Evolutionary conservation across 1,284 basidiomycete species (phyloP).

Genomic region (Cutaneotrichosporon sp.): DNA sequence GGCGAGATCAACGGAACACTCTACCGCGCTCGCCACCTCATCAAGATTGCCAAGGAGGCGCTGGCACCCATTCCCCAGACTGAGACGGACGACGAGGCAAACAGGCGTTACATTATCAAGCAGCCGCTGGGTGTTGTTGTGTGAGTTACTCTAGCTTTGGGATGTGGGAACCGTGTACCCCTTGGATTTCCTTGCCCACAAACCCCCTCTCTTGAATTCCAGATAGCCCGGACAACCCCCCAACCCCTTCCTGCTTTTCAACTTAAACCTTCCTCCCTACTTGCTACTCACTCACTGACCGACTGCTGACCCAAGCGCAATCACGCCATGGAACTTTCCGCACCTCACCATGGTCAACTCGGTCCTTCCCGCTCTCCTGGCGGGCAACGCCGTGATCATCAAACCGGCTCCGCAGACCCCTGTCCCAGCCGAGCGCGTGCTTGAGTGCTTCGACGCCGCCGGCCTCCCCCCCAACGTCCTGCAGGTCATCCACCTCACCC

Average conservation of each 20-base stretch:
- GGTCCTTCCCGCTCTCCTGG: constrained; percentile 80
- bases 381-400: constrained; percentile 81
- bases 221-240: not conserved
- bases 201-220: too few species aligned
- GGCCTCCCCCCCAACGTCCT: constrained; percentile 75
- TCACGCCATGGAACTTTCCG: constrained; percentile 65
- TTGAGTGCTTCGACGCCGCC: constrained; percentile 65
- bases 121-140: constrained; percentile 84
- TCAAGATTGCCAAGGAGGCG: constrained; percentile 73
- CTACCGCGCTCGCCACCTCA: constrained; percentile 77
- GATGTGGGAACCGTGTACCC: not conserved
- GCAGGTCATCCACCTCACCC: constrained; percentile 76
- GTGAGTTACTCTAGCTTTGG: constrained; percentile 67
- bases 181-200: not conserved
- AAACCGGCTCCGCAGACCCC: constrained; percentile 97
- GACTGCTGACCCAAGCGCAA: constrained; percentile 24
- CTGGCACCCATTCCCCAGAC: constrained; percentile 73
- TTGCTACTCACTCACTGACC: not conserved
- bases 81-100: constrained; percentile 76
- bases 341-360: constrained; percentile 87
- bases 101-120: constrained; percentile 76
- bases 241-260: not conserved
- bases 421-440: constrained; percentile 76
- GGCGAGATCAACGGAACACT: constrained; percentile 80
- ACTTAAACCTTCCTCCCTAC: not conserved